These are phyloP conservation scores for Phylloporus sp. DNA, from an alignment of 1,284 basidiomycete genomes.

Conservation along the genomic window DNA sequence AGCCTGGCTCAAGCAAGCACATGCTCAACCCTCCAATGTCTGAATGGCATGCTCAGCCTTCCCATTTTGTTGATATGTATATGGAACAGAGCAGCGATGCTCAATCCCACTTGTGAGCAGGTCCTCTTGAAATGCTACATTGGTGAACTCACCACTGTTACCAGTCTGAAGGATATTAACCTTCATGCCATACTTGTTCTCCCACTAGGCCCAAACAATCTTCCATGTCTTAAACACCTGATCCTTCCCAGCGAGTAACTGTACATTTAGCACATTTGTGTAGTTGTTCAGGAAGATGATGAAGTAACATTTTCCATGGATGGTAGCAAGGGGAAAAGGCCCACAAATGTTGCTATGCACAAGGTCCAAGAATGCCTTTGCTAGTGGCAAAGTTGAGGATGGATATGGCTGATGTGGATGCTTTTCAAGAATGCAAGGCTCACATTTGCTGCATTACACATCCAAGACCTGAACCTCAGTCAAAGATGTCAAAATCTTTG, in stretches of 20 bases:
- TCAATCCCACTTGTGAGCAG: background rate
- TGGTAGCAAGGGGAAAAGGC: background rate
- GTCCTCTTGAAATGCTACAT: background rate
- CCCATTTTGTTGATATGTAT: slow-evolving; percentile 6
- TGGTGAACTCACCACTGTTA: background rate
- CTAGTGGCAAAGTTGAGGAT: too few species aligned
- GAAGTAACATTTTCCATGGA: background rate
- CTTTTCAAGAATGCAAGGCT: too few species aligned
- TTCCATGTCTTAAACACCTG: background rate
- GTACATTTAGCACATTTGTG: background rate
- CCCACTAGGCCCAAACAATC: background rate
- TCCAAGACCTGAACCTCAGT: too few species aligned
- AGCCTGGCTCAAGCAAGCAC: background rate
- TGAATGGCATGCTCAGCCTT: slow-evolving; percentile 1
- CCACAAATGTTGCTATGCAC: background rate
- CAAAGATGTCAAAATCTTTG: too few species aligned
- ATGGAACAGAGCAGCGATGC: background rate
- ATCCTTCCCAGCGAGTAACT: background rate
- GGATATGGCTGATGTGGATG: too few species aligned
- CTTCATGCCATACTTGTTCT: background rate
- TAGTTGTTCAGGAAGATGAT: background rate
- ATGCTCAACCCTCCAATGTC: background rate
- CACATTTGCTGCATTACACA: too few species aligned
- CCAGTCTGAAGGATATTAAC: background rate
- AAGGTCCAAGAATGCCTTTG: too few species aligned